These are phyloP conservation scores for Leccinum angustisporum DNA, from an alignment of 1,284 basidiomycete species.

Conservation along the genomic window DNA sequence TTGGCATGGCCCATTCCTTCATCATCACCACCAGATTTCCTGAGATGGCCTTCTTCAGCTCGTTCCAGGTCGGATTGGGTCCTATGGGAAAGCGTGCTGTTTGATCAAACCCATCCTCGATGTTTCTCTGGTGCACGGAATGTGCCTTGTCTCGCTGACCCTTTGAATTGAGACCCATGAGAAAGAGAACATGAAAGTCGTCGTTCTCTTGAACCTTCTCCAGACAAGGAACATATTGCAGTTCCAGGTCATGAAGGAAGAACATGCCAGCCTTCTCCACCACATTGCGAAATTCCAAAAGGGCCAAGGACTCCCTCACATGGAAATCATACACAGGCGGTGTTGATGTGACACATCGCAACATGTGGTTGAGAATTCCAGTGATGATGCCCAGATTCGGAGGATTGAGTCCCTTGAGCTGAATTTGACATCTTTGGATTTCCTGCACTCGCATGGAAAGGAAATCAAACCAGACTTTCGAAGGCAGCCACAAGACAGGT, in stretches of 20 bases:
- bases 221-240: neutral
- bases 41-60: too few relatives aligned
- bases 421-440: constrained; percentile 7
- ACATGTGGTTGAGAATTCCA: constrained; percentile 14
- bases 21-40: too few relatives aligned
- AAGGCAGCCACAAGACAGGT: constrained; percentile 12
- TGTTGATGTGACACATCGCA: neutral
- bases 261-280: constrained; percentile 6
- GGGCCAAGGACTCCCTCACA: constrained; percentile 12
- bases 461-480: constrained; percentile 10
- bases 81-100: too few relatives aligned
- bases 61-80: too few relatives aligned
- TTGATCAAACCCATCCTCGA: too few relatives aligned
- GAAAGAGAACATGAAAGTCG: too few relatives aligned
- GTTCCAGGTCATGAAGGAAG: constrained; percentile 13
- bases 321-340: constrained; percentile 6
- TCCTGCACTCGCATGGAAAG: neutral
- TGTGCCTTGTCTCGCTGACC: too few relatives aligned
- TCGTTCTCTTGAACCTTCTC: neutral
- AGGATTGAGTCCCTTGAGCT: neutral
- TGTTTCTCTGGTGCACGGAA: too few relatives aligned
- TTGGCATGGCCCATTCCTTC: too few relatives aligned
- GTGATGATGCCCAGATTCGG: constrained; percentile 13
- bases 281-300: constrained; percentile 5
- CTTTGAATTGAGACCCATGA: too few relatives aligned